A percentile compares a stretch with the other conserved stretches of the same genome.
Evolutionary conservation across 345 rosid species (phyloP).

Genomic region (Brassica juncea): DNA sequence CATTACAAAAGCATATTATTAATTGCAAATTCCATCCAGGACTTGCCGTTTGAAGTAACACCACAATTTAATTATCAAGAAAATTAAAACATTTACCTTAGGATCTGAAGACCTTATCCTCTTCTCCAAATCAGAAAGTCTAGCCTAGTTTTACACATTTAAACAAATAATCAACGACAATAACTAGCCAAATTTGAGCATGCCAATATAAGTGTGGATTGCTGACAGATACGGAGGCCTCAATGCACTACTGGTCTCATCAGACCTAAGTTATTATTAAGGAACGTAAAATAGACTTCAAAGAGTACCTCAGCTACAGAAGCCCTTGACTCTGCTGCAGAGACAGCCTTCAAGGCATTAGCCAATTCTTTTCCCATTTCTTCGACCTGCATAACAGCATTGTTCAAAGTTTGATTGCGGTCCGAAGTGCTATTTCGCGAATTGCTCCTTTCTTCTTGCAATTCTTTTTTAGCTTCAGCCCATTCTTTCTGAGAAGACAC

Average conservation of each 20-base stretch:
- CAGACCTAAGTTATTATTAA: conserved; percentile 4
- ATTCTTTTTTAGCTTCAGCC: conserved; percentile 89
- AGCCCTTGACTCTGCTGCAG: conserved; percentile 85
- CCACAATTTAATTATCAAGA: conserved; percentile 4
- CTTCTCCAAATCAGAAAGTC: conserved; percentile 73
- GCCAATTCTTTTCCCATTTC: conserved; percentile 80
- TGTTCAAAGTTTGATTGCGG: conserved; percentile 70
- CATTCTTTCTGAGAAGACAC: conserved; percentile 70
- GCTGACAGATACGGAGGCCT: conserved; percentile 10
- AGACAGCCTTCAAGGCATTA: conserved; percentile 68
- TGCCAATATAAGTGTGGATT: not conserved
- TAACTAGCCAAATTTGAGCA: not conserved
- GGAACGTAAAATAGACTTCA: conserved; percentile 24
- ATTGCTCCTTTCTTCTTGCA: conserved; percentile 78
- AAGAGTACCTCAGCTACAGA: conserved; percentile 75
- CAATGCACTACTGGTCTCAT: conserved; percentile 5
- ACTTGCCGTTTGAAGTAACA: conserved; percentile 17
- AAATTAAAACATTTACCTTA: conserved; percentile 52
- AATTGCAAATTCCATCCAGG: conserved; percentile 20
- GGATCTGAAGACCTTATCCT: conserved; percentile 55
- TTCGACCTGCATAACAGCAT: conserved; percentile 80
- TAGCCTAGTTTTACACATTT: conserved; percentile 52
- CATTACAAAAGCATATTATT: conserved; percentile 1
- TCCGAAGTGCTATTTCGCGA: conserved; percentile 61
- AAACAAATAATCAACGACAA: conserved; percentile 25